Evolutionary conservation across 1,284 basidiomycete species (phyloP).

Genomic region (Taiwanofungus camphoratus): DNA sequence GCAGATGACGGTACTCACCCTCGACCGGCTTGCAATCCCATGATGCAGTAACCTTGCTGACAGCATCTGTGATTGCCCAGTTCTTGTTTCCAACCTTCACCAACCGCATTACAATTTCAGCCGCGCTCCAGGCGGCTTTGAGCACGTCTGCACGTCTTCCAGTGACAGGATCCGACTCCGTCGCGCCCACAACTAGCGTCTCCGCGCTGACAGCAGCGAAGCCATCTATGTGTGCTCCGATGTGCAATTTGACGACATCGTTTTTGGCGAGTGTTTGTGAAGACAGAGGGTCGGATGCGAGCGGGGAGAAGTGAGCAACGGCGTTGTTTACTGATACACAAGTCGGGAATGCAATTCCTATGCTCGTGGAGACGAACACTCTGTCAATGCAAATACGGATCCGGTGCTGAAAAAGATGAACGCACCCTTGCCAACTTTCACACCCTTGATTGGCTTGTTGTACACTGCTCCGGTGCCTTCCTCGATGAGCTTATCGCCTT

Average conservation of each 20-base stretch:
- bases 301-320: constrained; percentile 78
- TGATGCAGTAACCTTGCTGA: constrained; percentile 66
- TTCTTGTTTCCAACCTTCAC: constrained; percentile 91
- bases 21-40: constrained; percentile 89
- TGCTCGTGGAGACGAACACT: background rate
- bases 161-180: constrained; percentile 67
- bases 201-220: constrained; percentile 88
- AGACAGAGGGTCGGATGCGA: constrained; percentile 70
- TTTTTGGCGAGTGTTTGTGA: constrained; percentile 71
- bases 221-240: constrained; percentile 97
- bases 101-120: constrained; percentile 85
- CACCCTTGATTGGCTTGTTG: constrained; percentile 86
- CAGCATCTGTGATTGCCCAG: constrained; percentile 89
- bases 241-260: constrained; percentile 94
- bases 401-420: constrained; percentile 11
- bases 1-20: constrained; percentile 43
- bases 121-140: constrained; percentile 90
- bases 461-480: constrained; percentile 81
- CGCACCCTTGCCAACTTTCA: constrained; percentile 83
- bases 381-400: constrained; percentile 2
- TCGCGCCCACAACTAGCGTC: constrained; percentile 83
- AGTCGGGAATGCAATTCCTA: constrained; percentile 93
- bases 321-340: constrained; percentile 89
- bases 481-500: constrained; percentile 91
- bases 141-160: constrained; percentile 87